Evolutionary conservation across 345 rosid genomes (phyloP).

Genomic region (Boechera stricta): DNA sequence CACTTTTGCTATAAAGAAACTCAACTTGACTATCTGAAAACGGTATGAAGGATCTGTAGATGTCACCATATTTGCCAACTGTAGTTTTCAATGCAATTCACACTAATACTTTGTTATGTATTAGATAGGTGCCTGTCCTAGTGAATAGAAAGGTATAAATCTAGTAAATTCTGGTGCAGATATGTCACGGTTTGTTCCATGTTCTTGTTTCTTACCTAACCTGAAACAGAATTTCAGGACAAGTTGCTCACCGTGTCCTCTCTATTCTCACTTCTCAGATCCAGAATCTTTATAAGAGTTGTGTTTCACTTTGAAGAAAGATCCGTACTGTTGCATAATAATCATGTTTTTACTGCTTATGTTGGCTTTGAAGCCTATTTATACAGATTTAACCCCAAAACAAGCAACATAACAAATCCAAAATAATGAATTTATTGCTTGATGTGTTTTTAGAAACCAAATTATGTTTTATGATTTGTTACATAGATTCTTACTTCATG

Average conservation of each 20-base stretch:
- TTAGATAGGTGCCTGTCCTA: slow-evolving; percentile 14
- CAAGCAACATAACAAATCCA: slow-evolving; percentile 12
- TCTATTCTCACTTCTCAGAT: slow-evolving; percentile 2
- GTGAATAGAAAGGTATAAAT: slow-evolving; percentile 16
- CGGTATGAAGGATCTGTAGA: slow-evolving; percentile 6
- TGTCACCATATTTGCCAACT: slow-evolving; percentile 14
- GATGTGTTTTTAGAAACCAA: slow-evolving; percentile 4
- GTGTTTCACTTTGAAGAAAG: slow-evolving; percentile 14
- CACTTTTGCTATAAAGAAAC: not conserved
- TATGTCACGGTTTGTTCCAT: slow-evolving; percentile 37
- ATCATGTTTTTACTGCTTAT: not conserved
- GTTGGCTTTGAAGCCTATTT: slow-evolving; percentile 17
- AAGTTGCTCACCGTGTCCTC: slow-evolving; percentile 28
- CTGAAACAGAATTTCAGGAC: slow-evolving; percentile 36
- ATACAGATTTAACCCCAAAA: not conserved
- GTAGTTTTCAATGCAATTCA: slow-evolving; percentile 19
- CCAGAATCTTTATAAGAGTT: not conserved
- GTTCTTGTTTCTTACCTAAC: slow-evolving; percentile 43
- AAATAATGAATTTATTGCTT: slow-evolving; percentile 14
- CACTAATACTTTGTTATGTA: slow-evolving; percentile 11
- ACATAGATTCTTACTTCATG: slow-evolving; percentile 24
- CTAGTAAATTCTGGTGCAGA: slow-evolving; percentile 37
- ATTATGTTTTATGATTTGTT: slow-evolving; percentile 26
- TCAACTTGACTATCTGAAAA: slow-evolving; percentile 3
- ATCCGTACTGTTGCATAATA: not conserved